Evolutionary conservation across 768 basidiomycete species (phyloP).

Genomic region (Jaapia argillacea): DNA sequence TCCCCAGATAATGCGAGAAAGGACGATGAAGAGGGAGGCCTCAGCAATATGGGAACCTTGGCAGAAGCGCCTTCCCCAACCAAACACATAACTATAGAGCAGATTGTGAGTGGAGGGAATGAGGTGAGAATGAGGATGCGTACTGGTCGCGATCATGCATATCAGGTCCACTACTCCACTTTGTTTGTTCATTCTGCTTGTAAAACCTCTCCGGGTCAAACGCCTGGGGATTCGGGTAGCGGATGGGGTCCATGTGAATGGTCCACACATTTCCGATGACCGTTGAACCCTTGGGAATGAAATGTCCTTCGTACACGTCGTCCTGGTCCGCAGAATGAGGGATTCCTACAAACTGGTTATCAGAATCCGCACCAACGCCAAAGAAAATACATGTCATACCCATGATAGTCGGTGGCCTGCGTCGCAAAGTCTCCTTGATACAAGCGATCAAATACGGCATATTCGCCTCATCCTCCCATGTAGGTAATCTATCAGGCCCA

Average conservation of each 20-base stretch:
- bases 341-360: background rate
- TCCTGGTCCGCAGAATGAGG: conserved; percentile 6
- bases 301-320: conserved; percentile 16
- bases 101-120: background rate
- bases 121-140: background rate
- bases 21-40: conserved; percentile 9
- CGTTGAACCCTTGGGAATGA: conserved; percentile 15
- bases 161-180: conserved; percentile 8
- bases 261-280: conserved; percentile 19
- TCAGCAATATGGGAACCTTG: conserved; percentile 10
- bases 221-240: conserved; percentile 14
- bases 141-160: conserved; percentile 5
- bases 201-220: conserved; percentile 18
- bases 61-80: conserved; percentile 11
- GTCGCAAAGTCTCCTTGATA: background rate
- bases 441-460: conserved; percentile 2
- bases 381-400: conserved; percentile 1
- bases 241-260: conserved; percentile 14
- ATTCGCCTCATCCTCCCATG: conserved; percentile 1
- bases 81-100: conserved; percentile 9
- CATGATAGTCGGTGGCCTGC: conserved; percentile 1
- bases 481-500: conserved; percentile 6
- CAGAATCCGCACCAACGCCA: background rate
- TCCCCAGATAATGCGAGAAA: conserved; percentile 4
- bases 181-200: conserved; percentile 6